Base-by-base conservation (phyloP, 2,329 filamentous ascomycete species). In the Aspergillus sp. region DNA sequence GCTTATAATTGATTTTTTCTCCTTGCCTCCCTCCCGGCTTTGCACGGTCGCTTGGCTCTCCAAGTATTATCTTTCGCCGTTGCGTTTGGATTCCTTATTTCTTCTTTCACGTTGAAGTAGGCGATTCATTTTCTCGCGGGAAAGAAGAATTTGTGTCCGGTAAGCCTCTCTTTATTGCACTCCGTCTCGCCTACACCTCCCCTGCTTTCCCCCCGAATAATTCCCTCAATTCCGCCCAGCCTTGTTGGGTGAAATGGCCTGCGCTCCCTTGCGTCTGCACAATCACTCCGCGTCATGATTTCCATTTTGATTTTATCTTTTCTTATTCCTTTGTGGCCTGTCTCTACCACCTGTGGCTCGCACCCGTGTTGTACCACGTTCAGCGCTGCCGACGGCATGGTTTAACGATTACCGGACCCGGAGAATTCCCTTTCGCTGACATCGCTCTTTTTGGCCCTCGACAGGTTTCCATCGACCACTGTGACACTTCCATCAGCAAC, bases 181-280 rank as follows among this genome's bases (percentile, higher is more conserved):
- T 47, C 9, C 12, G 18, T 14, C 45, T 47, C 20, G 18, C 16
- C 45, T 3, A 47, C 24, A 20, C 20, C 36, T 47, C 45, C 22
- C 18, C 18, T 45, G 39, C 39, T 45, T 18, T 11, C 20, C 18
- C 45, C 11, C 18, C 22, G 18, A 11, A 47, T 47, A 42, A 42
- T 42, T 42, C 36, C 36, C 16, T 42, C 36, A 42, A n/a, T n/a
- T 14, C 36, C 36, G 3, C 36, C 45, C 45, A 47, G 22, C 45
- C 18, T 20, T 12, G 45, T 56, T 51, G 29, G 55, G 59, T 56
- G 42, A 52, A 55, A 62, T 57, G 61, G 54, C 54, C 54, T 60
- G 45, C 51, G 51, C 49, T 63, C 61, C 63, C 64, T 66, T 66
- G 61, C 61, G 47, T 67, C 58, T 51, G 58, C 59, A 57, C 56